These are phyloP conservation scores for Vanderwaltozyma verrucispora DNA, from an alignment of 805 yeast genomes.

Conservation along the genomic window DNA sequence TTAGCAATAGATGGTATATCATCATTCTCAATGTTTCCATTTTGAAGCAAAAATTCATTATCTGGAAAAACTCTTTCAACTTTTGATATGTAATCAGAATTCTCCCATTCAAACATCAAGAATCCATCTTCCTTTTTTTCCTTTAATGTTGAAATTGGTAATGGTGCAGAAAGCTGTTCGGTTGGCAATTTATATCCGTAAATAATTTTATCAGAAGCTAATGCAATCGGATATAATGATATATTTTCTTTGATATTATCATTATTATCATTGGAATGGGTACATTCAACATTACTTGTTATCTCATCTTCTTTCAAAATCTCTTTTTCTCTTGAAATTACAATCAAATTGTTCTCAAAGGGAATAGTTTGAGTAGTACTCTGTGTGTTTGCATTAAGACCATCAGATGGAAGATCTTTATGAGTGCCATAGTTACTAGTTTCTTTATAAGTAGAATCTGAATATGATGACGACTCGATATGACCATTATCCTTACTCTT, in stretches of 20 bases:
- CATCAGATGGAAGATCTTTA: too few species aligned
- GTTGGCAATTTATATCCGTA: background rate
- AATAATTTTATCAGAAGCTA: slow-evolving; percentile 2
- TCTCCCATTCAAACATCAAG: slow-evolving; percentile 16
- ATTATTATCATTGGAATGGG: background rate
- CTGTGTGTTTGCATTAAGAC: background rate
- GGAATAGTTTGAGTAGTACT: background rate
- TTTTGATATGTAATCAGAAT: slow-evolving; percentile 6
- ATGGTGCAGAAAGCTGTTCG: background rate
- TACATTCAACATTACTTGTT: too few species aligned
- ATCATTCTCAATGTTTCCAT: too few species aligned
- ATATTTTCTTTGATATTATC: background rate
- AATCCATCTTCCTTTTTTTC: background rate
- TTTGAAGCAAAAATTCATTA: too few species aligned
- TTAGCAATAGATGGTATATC: too few species aligned
- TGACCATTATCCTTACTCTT: background rate
- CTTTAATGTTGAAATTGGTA: background rate
- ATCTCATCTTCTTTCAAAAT: too few species aligned
- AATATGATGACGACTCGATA: too few species aligned
- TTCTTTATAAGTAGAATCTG: too few species aligned
- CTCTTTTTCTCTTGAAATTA: background rate
- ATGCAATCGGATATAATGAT: background rate
- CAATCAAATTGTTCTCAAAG: background rate
- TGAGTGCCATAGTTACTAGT: too few species aligned
- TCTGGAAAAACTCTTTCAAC: slow-evolving; percentile 10